A percentile compares a stretch with the other conserved stretches of the same genome.
Conservation (phyloP, 1,284 basidiomycete species). For the Rhodotorula glutinis region DNA sequence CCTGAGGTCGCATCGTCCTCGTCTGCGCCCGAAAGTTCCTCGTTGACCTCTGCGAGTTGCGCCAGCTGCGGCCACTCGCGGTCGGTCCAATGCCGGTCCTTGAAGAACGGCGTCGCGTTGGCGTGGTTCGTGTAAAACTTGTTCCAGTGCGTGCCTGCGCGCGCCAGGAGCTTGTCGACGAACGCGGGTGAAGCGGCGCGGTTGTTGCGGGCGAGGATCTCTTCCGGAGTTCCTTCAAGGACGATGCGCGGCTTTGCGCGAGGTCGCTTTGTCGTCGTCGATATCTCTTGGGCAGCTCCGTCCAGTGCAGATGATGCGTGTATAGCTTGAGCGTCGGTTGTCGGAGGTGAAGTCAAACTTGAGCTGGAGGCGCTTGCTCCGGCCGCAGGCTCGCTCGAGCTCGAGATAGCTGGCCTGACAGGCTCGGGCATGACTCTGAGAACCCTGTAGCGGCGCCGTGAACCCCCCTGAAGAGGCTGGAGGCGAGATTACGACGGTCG, state of each 20-base stretch:
- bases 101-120: conserved; percentile 45
- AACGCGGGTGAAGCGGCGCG: conserved; percentile 39
- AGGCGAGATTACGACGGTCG: too few relatives aligned
- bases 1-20: not conserved
- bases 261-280: not conserved
- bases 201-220: conserved; percentile 25
- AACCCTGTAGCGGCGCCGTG: too few relatives aligned
- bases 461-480: too few relatives aligned
- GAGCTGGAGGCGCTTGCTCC: too few relatives aligned
- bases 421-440: too few relatives aligned
- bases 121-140: conserved; percentile 45
- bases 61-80: conserved; percentile 42
- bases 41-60: not conserved
- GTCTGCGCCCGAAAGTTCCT: not conserved
- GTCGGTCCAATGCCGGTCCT: conserved; percentile 49
- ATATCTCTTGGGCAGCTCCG: not conserved
- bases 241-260: conserved; percentile 20
- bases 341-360: too few relatives aligned
- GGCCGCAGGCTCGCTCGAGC: too few relatives aligned
- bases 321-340: too few relatives aligned
- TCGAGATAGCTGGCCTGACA: too few relatives aligned
- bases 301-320: too few relatives aligned
- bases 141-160: conserved; percentile 47
- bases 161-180: conserved; percentile 43
- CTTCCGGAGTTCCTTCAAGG: conserved; percentile 14